A percentile compares a stretch with the other conserved stretches of the same genome.
Evolutionary conservation across 1,284 basidiomycete genomes (phyloP).

Genomic region (Apiotrichum laibachii): DNA sequence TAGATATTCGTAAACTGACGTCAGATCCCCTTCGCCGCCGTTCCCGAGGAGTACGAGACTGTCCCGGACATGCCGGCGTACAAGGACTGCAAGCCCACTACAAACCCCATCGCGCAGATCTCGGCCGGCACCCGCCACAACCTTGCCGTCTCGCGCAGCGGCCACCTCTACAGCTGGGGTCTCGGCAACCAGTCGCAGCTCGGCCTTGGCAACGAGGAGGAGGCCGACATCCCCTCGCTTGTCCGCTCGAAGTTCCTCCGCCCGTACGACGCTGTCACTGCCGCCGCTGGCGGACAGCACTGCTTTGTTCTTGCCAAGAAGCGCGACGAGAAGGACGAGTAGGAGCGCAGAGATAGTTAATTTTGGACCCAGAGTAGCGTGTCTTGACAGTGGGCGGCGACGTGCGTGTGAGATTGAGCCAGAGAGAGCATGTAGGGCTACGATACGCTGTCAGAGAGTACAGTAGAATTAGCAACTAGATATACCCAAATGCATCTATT

Average conservation of each 20-base stretch:
- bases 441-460: too few relatives aligned
- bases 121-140: slow-evolving; percentile 77
- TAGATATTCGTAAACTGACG: slow-evolving; percentile 11
- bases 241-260: slow-evolving; percentile 54
- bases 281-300: slow-evolving; percentile 55
- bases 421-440: too few relatives aligned
- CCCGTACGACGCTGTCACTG: slow-evolving; percentile 51
- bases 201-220: slow-evolving; percentile 53
- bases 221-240: slow-evolving; percentile 63
- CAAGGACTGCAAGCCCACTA: slow-evolving; percentile 46
- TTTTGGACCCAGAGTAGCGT: too few relatives aligned
- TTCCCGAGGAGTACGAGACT: slow-evolving; percentile 37
- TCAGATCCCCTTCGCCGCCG: slow-evolving; percentile 63
- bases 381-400: too few relatives aligned
- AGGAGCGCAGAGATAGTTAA: too few relatives aligned
- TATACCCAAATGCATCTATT: too few relatives aligned
- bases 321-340: slow-evolving; percentile 2
- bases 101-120: slow-evolving; percentile 70
- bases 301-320: slow-evolving; percentile 45
- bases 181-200: slow-evolving; percentile 60
- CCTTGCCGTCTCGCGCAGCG: slow-evolving; percentile 71
- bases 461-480: too few relatives aligned
- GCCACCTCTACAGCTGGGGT: slow-evolving; percentile 82
- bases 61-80: slow-evolving; percentile 50
- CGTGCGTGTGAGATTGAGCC: too few relatives aligned